These are phyloP conservation scores for Neurospora sp. DNA, from an alignment of 495 filamentous ascomycete genomes.

Conservation along the genomic window DNA sequence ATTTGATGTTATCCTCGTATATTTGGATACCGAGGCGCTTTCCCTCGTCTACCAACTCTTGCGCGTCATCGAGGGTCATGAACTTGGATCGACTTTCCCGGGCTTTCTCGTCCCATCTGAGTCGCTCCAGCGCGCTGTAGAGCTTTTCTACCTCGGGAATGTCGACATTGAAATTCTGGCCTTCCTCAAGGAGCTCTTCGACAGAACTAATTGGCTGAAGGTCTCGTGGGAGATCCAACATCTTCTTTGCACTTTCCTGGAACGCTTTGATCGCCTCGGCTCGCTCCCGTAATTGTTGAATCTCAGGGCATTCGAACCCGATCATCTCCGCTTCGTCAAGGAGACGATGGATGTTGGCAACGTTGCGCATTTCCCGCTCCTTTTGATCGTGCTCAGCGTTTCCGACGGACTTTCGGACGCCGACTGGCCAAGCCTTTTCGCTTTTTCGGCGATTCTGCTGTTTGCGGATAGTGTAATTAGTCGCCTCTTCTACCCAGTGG, in stretches of 20 bases:
- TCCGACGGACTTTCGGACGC: conserved; percentile 54
- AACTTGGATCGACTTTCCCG: conserved; percentile 49
- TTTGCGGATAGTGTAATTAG: conserved; percentile 93
- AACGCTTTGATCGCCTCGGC: conserved; percentile 80
- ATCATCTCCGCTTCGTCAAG: conserved; percentile 77
- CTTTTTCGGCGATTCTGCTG: conserved; percentile 97
- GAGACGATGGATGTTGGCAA: conserved; percentile 80
- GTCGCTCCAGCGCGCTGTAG: conserved; percentile 67
- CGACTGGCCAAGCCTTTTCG: conserved; percentile 79
- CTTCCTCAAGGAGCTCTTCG: conserved; percentile 79
- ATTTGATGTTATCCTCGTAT: conserved; percentile 64
- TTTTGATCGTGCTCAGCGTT: conserved; percentile 61
- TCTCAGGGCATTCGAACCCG: conserved; percentile 92
- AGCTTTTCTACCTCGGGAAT: conserved; percentile 85
- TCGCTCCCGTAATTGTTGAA: conserved; percentile 75
- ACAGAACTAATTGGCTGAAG: conserved; percentile 56
- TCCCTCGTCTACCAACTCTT: conserved; percentile 65
- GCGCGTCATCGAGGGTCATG: conserved; percentile 65
- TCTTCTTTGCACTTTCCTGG: conserved; percentile 62
- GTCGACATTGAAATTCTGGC: conserved; percentile 85
- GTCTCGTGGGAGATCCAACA: conserved; percentile 47
- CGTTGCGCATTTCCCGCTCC: conserved; percentile 82
- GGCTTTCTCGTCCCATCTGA: conserved; percentile 81
- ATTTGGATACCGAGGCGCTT: conserved; percentile 64
- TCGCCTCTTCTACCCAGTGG: conserved; percentile 96